Percentiles rank a stretch among this genome's conserved stretches.
Conservation (phyloP, 1,284 basidiomycete species). For the Pisolithus thermaeus region DNA sequence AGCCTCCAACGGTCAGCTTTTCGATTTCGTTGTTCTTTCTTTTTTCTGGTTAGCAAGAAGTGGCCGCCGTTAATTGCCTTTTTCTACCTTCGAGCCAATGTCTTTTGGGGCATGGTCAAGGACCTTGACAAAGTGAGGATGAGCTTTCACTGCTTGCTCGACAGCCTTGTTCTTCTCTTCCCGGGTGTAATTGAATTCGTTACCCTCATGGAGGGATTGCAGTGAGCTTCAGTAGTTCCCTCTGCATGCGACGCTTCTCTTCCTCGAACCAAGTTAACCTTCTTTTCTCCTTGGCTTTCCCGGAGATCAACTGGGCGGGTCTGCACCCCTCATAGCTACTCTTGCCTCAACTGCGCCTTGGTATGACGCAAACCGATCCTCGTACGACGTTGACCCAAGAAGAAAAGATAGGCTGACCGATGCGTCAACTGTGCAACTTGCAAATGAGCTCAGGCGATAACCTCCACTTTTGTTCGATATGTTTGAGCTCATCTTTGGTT, state of each 20-base stretch:
- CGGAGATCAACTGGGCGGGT: slow-evolving; percentile 29
- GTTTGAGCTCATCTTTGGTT: slow-evolving; percentile 73
- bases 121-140: slow-evolving; percentile 63
- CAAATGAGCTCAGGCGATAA: slow-evolving; percentile 4
- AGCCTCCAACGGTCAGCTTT: slow-evolving; percentile 83
- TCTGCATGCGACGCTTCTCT: slow-evolving; percentile 53
- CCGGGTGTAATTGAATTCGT: slow-evolving; percentile 54
- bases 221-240: slow-evolving; percentile 65
- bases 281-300: slow-evolving; percentile 50
- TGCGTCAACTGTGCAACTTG: slow-evolving; percentile 47
- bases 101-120: slow-evolving; percentile 90
- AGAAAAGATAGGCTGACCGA: slow-evolving; percentile 52
- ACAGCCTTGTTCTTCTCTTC: slow-evolving; percentile 67
- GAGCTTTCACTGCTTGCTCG: slow-evolving; percentile 72
- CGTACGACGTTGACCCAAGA: slow-evolving; percentile 4
- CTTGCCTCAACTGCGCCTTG: no score
- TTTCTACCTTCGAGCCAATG: slow-evolving; percentile 70
- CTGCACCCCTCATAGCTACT: no score
- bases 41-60: background rate
- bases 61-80: background rate
- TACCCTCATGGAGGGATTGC: slow-evolving; percentile 50
- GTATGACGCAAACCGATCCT: background rate
- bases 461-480: slow-evolving; percentile 66
- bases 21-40: slow-evolving; percentile 89
- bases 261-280: slow-evolving; percentile 50